phyloP scores from a whole-genome alignment of 2,329 filamentous ascomycete species.

The Penicillium sp. region DNA sequence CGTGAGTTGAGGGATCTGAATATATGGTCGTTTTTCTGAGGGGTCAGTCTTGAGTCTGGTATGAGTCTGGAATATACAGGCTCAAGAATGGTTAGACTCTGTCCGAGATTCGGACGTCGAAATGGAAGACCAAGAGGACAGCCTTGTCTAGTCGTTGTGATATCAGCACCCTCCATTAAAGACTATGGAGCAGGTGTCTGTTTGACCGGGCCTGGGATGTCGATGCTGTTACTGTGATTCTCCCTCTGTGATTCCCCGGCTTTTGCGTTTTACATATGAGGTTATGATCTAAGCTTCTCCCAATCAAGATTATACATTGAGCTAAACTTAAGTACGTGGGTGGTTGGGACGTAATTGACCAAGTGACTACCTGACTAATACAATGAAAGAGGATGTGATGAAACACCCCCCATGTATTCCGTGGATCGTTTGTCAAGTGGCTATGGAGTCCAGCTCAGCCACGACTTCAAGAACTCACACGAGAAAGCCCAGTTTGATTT shows the following conservation, averaged over 20 bases:
- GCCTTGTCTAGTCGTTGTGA: not conserved
- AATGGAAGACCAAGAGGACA: not conserved
- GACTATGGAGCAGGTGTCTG: not conserved
- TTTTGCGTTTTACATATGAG: conserved; percentile 7
- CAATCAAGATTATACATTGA: not conserved
- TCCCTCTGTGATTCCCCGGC: conserved; percentile 2
- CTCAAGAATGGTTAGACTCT: conserved; percentile 31
- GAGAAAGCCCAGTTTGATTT: not conserved
- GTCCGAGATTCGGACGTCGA: conserved; percentile 8
- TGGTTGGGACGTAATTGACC: not conserved
- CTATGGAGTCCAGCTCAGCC: not conserved
- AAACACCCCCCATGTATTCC: not conserved
- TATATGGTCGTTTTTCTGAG: not conserved
- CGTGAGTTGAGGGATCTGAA: not conserved
- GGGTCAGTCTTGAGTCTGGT: not conserved
- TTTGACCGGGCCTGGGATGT: not conserved
- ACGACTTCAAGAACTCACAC: not conserved
- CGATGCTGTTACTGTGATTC: not conserved
- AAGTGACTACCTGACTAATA: not conserved
- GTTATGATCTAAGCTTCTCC: conserved; percentile 4
- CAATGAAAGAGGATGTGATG: no score
- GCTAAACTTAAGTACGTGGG: not conserved
- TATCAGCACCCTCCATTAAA: not conserved
- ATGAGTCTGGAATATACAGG: conserved; percentile 3
- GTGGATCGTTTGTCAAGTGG: not conserved